A percentile compares a stretch with the other conserved stretches of the same genome.
Evolutionary conservation across 495 filamentous ascomycete species (phyloP).

Genomic region (Pyronema omphalodes): DNA sequence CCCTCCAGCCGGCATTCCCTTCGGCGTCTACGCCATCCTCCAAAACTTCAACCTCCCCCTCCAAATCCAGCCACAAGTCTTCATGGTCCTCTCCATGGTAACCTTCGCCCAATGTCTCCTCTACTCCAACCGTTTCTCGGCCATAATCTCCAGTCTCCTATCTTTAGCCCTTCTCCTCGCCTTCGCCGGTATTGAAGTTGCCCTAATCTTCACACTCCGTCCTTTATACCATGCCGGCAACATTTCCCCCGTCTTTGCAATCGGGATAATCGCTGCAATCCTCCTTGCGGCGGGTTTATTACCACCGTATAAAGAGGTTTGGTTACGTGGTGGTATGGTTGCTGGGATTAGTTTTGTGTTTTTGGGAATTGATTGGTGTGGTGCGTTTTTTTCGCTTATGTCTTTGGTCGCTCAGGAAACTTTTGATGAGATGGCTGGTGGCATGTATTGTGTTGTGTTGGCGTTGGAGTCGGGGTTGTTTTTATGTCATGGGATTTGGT

Average conservation of each 20-base stretch:
- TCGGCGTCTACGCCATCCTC: conserved; percentile 29
- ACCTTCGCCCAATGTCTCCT: conserved; percentile 51
- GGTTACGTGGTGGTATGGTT: conserved; percentile 50
- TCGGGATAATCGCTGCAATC: conserved; percentile 42
- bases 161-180: conserved; percentile 19
- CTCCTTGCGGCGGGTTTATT: conserved; percentile 43
- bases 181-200: conserved; percentile 41
- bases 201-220: conserved; percentile 43
- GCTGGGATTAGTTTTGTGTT: conserved; percentile 49
- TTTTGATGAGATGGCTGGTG: conserved; percentile 52
- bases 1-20: conserved; percentile 24
- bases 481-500: conserved; percentile 40
- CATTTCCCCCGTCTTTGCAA: conserved; percentile 37
- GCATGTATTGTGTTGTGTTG: conserved; percentile 50
- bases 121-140: conserved; percentile 23
- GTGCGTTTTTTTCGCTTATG: conserved; percentile 59
- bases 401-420: conserved; percentile 51
- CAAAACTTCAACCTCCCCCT: conserved; percentile 59
- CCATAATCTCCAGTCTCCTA: conserved; percentile 8
- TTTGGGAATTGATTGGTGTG: conserved; percentile 47
- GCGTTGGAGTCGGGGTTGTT: conserved; percentile 53
- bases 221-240: conserved; percentile 34
- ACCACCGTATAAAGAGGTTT: conserved; percentile 54
- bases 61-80: conserved; percentile 56
- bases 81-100: conserved; percentile 43